Conservation (phyloP, 345 rosid species). For the Rhodomyrtus tomentosa region DNA sequence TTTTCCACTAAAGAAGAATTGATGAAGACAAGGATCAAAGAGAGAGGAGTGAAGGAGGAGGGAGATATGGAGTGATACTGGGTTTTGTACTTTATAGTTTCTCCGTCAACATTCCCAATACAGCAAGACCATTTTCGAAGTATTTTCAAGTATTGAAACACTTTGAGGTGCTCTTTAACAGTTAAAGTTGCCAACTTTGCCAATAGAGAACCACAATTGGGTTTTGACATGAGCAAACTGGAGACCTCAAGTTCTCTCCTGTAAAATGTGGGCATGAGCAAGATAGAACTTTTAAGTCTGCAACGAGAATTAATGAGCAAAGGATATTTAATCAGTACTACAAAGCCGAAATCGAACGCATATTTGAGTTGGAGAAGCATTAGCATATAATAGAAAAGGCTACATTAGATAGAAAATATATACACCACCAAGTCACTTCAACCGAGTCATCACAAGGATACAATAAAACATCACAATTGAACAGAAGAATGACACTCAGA, state of each 20-base stretch:
- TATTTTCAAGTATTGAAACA: not conserved
- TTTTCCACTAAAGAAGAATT: not conserved
- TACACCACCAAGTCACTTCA: not conserved
- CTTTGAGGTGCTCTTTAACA: not conserved
- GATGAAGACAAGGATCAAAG: not conserved
- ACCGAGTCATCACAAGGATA: not conserved
- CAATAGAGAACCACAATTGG: not conserved
- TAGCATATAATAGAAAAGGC: not conserved
- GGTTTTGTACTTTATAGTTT: not conserved
- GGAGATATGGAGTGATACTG: not conserved
- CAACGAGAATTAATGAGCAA: not conserved
- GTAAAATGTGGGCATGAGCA: not conserved
- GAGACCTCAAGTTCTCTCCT: not conserved
- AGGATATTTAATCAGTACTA: not conserved
- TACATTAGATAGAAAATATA: not conserved
- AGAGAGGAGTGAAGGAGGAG: not conserved
- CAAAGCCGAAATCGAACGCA: not conserved
- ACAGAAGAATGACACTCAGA: not conserved
- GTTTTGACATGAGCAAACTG: not conserved
- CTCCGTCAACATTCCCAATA: not conserved
- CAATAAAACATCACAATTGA: not conserved
- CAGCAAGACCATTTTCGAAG: not conserved
- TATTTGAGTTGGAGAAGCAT: not conserved
- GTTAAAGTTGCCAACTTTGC: not conserved
- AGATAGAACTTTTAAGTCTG: not conserved